Evolutionary conservation across 2,329 filamentous ascomycete species (phyloP).

Genomic region (Thielaviopsis ethacetica): DNA sequence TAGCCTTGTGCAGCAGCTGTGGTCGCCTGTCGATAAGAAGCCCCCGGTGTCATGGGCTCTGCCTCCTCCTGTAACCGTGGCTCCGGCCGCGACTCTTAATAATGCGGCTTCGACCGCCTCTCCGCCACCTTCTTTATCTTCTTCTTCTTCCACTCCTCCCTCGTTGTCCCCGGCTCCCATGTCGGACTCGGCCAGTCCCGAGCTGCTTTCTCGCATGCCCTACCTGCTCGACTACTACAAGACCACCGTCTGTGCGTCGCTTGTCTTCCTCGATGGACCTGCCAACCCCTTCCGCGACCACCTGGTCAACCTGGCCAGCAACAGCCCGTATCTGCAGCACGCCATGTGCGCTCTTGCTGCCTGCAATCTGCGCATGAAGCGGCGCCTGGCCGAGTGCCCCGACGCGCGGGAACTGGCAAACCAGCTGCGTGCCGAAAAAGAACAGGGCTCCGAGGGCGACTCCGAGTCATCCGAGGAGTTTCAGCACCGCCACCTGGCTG

Average conservation of each 20-base stretch:
- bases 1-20: not conserved
- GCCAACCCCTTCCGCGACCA: slow-evolving; percentile 75
- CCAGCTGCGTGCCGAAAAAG: slow-evolving; percentile 30
- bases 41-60: not conserved
- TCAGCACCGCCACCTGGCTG: slow-evolving; percentile 66
- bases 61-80: not conserved
- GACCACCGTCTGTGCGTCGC: slow-evolving; percentile 77
- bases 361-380: slow-evolving; percentile 79
- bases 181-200: not conserved
- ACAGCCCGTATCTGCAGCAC: slow-evolving; percentile 74
- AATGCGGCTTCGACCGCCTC: not conserved
- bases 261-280: slow-evolving; percentile 79
- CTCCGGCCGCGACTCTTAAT: not conserved
- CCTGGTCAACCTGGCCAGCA: slow-evolving; percentile 59
- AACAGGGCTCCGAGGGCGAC: slow-evolving; percentile 21
- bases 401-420: slow-evolving; percentile 34
- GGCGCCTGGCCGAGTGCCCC: slow-evolving; percentile 46
- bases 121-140: not conserved
- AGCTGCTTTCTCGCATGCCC: slow-evolving; percentile 58
- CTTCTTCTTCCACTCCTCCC: not conserved
- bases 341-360: slow-evolving; percentile 79
- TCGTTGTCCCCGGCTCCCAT: not conserved
- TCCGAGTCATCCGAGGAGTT: slow-evolving; percentile 47
- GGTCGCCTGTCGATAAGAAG: not conserved
- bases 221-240: slow-evolving; percentile 91